These are phyloP conservation scores for Eucalyptus brandiana DNA, from an alignment of 345 rosid genomes.

Conservation along the genomic window DNA sequence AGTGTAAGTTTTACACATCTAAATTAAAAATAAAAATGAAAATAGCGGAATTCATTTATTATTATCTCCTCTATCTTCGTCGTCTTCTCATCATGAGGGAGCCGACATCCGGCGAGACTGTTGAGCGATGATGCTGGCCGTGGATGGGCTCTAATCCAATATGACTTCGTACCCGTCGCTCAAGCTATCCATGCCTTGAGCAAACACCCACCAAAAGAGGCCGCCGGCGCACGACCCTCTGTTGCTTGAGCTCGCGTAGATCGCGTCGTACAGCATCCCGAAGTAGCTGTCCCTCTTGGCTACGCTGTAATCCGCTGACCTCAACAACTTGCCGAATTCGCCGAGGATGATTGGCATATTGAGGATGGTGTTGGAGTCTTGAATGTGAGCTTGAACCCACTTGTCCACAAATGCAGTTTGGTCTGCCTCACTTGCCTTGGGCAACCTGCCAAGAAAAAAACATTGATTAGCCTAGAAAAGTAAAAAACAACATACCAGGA, in stretches of 20 bases:
- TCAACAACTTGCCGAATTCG: constrained; percentile 58
- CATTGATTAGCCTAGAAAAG: neutral
- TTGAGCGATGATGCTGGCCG: constrained; percentile 34
- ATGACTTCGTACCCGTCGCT: constrained; percentile 59
- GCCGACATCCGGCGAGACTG: constrained; percentile 37
- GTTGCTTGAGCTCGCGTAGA: constrained; percentile 25
- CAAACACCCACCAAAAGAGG: constrained; percentile 54
- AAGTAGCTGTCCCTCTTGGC: constrained; percentile 39
- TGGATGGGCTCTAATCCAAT: constrained; percentile 33
- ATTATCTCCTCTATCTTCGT: neutral
- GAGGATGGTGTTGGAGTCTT: constrained; percentile 23
- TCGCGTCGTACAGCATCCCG: constrained; percentile 17
- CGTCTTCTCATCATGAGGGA: neutral
- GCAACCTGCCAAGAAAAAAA: constrained; percentile 26
- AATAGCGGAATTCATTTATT: neutral
- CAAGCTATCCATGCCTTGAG: constrained; percentile 19
- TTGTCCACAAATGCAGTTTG: constrained; percentile 26
- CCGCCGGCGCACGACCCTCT: constrained; percentile 54
- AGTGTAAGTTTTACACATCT: neutral
- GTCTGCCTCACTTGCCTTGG: constrained; percentile 12
- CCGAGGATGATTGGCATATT: constrained; percentile 41
- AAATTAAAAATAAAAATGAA: neutral
- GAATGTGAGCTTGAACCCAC: constrained; percentile 36
- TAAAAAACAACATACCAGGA: neutral
- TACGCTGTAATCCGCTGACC: constrained; percentile 23